Evolutionary conservation across 2,329 filamentous ascomycete species (phyloP), one percentile per base, ranked within the genome.

Genomic region (Ceratocystis harringtonii): DNA sequence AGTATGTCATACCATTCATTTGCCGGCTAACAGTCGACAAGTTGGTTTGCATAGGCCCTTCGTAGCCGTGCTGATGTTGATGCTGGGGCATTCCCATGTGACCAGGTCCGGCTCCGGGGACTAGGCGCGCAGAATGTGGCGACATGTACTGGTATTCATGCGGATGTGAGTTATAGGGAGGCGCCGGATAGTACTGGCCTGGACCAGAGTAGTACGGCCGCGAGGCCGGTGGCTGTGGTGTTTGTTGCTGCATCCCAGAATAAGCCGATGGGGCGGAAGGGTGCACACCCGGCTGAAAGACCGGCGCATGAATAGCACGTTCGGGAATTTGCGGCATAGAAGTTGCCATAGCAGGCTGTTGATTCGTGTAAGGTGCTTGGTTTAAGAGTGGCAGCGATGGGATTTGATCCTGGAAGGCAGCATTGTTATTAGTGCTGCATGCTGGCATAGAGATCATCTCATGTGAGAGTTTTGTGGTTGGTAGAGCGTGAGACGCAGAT

Each of bases 1-100:
- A 99, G 75, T 95, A 97, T 0, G 96, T 91, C 82, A 95, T 97
- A 68, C 94, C 94, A 70, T 96, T 95, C 69, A 87, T 86, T 77
- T 97, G 92, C 74, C 96, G 92, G 0, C 90, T 90, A 61, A 87
- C 82, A 52, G 63, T 62, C 25, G 30, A 30, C 12, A 41, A 15
- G 19, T 30, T 45, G 30, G 19, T 19, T 19, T 22, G 61, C 61
- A 50, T 22, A 10, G 43, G 12, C 5, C n/a, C 43, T 32, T 48
- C 43, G 50, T 45, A 48, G 8, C 28, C 43, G 22, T 62, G 61
- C 12, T 62, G 61, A 62, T 45, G 32, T 8, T n/a, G 22, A 15
- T 62, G 43, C 2, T 62, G 61, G 43, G n/a, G 32, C 43, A 25
- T 30, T 17, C 43, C 12, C 61, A 45, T 32, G 84, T 74, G 69